These are phyloP conservation scores for Chlamydomonas reinhardtii DNA, from an alignment of 163 green algal genomes.

Conservation along the genomic window DNA sequence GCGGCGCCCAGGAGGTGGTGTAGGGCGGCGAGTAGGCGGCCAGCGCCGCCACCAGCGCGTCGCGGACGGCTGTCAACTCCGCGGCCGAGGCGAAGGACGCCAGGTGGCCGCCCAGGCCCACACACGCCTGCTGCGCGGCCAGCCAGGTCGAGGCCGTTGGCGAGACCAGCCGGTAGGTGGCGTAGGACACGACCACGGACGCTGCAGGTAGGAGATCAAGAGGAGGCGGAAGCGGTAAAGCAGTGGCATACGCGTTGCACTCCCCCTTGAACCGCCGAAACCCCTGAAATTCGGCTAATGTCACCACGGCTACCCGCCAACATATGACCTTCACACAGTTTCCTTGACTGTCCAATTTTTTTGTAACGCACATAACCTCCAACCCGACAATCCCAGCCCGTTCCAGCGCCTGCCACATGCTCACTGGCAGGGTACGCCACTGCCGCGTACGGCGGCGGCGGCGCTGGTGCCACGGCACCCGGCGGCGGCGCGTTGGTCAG, in stretches of 20 bases:
- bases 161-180: constrained; percentile 21
- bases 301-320: no score
- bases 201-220: neutral
- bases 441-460: neutral
- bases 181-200: constrained; percentile 1
- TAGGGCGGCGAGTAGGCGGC: neutral
- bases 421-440: constrained; percentile 8
- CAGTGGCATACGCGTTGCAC: neutral
- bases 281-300: no score
- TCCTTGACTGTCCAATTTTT: no score
- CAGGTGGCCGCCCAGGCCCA: constrained; percentile 13
- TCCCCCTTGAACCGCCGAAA: no score
- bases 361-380: no score
- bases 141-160: neutral
- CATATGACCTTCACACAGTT: no score
- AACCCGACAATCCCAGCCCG: no score
- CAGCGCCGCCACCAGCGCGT: neutral
- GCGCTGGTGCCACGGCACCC: neutral
- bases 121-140: constrained; percentile 26
- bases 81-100: constrained; percentile 20
- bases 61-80: neutral
- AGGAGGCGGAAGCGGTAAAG: neutral
- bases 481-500: constrained; percentile 13
- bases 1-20: constrained; percentile 4
- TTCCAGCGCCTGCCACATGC: no score